Base-by-base conservation (phyloP, 1,284 basidiomycete genomes). In the Ganoderma meredithae region DNA sequence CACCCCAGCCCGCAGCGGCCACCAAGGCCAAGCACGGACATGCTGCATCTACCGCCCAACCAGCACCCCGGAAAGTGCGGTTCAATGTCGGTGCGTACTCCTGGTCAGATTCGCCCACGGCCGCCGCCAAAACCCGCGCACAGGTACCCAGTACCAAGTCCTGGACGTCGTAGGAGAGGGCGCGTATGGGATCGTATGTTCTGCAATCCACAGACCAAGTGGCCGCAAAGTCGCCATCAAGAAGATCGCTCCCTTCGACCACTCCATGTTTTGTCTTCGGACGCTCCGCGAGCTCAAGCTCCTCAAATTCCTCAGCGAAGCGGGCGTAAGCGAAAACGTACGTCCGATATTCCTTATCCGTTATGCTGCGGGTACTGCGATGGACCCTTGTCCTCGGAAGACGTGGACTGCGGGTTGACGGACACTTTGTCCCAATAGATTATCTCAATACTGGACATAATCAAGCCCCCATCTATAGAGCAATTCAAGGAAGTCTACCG, bases 381-480 rank as follows among this genome's bases (percentile, higher is more conserved):
- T 25, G 17, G n/a, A 27, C 36, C 36, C 36, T 40, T 2, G 53
- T 63, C 22, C 27, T 65, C 64, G 25, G 59, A 22, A 31, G 31
- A 9, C 44, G 47, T 10, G 44, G 25, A 15, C 36, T 49, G 41
- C 39, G 33, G 36, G 17, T 61, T 70, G 56, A 69, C 62, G 64
- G 40, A 7, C 12, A 25, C 13, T n/a, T 43, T 52, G 44, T 25
- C 22, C 47, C 22, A 27, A 52, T 81, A 96, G 92, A 97, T 98
- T 77, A 98, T 98, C 78, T 95, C 95, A 43, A 96, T 98, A 74
- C 84, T 98, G 53, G 96, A 98, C 79, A 98, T 98, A 76, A 90
- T 98, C 84, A 95, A 95, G 78, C 96, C 96, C 0, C 82, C 93
- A 36, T 93, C 94, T 41, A 85, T 95, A 78, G 96, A 98, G 40